Evolutionary conservation across 305 asterid species (phyloP).

Genomic region (Fraxinus xanthoxyloides): DNA sequence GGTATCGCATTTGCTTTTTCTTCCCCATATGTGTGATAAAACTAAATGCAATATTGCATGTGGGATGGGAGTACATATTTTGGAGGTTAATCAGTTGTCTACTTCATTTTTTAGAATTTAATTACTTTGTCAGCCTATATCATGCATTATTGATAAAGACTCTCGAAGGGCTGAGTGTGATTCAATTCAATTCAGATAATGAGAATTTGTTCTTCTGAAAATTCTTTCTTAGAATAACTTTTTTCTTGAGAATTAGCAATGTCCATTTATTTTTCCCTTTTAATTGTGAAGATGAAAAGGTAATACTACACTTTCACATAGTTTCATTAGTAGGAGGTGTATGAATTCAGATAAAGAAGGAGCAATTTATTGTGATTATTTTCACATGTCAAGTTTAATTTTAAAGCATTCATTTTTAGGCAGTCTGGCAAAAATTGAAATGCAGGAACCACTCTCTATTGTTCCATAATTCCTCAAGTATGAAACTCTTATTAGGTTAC

Average conservation of each 20-base stretch:
- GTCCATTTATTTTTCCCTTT: neutral
- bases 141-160: neutral
- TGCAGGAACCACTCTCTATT: neutral
- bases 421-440: neutral
- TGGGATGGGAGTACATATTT: neutral
- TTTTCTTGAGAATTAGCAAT: neutral
- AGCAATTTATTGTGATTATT: neutral
- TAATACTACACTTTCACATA: neutral
- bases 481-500: neutral
- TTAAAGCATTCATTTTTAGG: neutral
- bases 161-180: neutral
- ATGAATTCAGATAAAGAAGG: neutral
- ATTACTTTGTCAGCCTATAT: neutral
- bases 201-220: neutral
- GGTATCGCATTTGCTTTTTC: constrained; percentile 20
- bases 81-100: neutral
- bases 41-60: neutral
- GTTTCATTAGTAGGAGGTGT: neutral
- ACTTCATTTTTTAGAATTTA: neutral
- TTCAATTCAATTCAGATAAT: neutral
- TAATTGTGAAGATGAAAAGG: neutral
- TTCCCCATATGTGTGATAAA: neutral
- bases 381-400: neutral
- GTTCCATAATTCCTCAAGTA: neutral
- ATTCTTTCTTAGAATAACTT: neutral